Conservation (phyloP, 2,329 filamentous ascomycete species). For the Nigrospora sphaerica region DNA sequence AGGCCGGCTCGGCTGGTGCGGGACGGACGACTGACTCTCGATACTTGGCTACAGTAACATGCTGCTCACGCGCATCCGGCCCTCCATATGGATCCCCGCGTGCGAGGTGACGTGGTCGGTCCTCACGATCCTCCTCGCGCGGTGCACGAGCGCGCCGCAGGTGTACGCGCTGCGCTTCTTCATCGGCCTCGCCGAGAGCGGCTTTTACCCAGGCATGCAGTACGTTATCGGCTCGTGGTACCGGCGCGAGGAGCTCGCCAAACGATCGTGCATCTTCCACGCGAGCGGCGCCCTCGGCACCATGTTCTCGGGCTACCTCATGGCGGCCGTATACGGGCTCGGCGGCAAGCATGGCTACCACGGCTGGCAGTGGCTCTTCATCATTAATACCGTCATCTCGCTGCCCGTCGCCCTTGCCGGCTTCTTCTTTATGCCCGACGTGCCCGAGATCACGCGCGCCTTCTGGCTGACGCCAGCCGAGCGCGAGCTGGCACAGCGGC, state of each 20-base stretch:
- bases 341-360: constrained; percentile 35
- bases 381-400: constrained; percentile 46
- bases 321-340: constrained; percentile 43
- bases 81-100: constrained; percentile 27
- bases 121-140: constrained; percentile 22
- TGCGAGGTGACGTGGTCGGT: constrained; percentile 23
- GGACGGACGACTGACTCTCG: neutral
- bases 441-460: constrained; percentile 28
- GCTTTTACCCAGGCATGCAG: constrained; percentile 21
- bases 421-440: constrained; percentile 33
- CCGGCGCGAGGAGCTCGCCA: constrained; percentile 31
- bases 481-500: constrained; percentile 27
- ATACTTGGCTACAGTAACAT: constrained; percentile 16
- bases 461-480: constrained; percentile 30
- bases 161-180: constrained; percentile 27
- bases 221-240: constrained; percentile 30
- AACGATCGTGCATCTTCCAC: constrained; percentile 33
- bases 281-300: constrained; percentile 16
- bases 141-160: constrained; percentile 21
- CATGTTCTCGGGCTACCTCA: constrained; percentile 44
- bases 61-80: constrained; percentile 23
- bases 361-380: constrained; percentile 50
- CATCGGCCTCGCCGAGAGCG: constrained; percentile 21
- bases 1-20: no score
- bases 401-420: constrained; percentile 42